These are phyloP conservation scores for Aspergillus aculeatus DNA, from an alignment of 2,329 filamentous ascomycete species.

Conservation along the genomic window DNA sequence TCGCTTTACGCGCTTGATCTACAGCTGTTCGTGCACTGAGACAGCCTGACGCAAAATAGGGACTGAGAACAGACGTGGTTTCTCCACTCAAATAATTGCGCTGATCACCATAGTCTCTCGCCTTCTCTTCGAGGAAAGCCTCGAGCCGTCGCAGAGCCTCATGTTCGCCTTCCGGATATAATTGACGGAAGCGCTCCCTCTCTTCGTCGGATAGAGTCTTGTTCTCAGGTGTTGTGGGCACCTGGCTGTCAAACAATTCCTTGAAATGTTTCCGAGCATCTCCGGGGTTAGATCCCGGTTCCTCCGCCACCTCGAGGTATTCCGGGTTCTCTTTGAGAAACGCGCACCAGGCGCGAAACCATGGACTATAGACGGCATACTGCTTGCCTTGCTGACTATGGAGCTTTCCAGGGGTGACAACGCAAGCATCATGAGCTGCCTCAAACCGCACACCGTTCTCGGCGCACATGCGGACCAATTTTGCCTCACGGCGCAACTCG, in stretches of 20 bases:
- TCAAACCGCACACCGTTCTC: conserved; percentile 66
- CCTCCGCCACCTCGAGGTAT: conserved; percentile 61
- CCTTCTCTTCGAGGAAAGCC: conserved; percentile 66
- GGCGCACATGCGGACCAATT: conserved; percentile 60
- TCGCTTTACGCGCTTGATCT: conserved; percentile 60
- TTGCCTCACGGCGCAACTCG: conserved; percentile 74
- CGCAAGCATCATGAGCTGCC: conserved; percentile 77
- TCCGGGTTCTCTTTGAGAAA: conserved; percentile 69
- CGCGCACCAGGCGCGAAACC: conserved; percentile 74
- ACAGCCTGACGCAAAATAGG: conserved; percentile 69
- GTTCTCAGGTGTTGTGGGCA: conserved; percentile 63
- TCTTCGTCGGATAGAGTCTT: conserved; percentile 63
- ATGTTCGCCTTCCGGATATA: conserved; percentile 76
- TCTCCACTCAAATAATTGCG: conserved; percentile 66
- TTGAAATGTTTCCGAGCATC: conserved; percentile 50
- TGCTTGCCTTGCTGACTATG: conserved; percentile 69
- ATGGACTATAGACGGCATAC: conserved; percentile 81
- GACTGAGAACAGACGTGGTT: conserved; percentile 67
- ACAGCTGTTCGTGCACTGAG: conserved; percentile 68
- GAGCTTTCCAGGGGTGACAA: conserved; percentile 72
- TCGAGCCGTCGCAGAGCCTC: conserved; percentile 64
- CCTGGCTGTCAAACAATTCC: conserved; percentile 57
- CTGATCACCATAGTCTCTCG: conserved; percentile 60
- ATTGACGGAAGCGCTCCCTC: conserved; percentile 52
- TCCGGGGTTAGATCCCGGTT: conserved; percentile 57